phyloP scores from a whole-genome alignment of 1,139 yeast genomes.

The Tardiomyces depauwii region DNA sequence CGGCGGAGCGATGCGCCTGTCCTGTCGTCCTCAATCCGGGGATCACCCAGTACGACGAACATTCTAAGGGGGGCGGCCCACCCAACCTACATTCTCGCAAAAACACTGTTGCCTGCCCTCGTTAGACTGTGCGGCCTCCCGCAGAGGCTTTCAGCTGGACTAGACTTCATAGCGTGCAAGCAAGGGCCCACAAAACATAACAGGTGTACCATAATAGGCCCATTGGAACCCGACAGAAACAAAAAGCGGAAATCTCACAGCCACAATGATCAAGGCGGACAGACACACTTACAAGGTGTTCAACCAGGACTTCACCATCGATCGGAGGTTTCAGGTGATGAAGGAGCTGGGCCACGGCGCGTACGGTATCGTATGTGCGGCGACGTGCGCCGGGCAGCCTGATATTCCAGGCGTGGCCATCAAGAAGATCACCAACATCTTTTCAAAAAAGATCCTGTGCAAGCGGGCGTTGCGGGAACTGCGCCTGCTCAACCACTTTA shows the following conservation, averaged over 20 bases:
- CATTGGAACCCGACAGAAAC: no score
- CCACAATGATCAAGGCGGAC: neutral
- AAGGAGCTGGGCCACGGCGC: slow-evolving; percentile 97
- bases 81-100: no score
- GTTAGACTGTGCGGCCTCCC: no score
- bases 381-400: slow-evolving; percentile 58
- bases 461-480: slow-evolving; percentile 84
- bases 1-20: no score
- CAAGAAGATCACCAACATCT: slow-evolving; percentile 86
- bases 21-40: no score
- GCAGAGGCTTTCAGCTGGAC: no score
- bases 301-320: slow-evolving; percentile 84
- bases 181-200: no score
- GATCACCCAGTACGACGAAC: no score
- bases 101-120: no score
- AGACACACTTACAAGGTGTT: slow-evolving; percentile 49
- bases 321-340: slow-evolving; percentile 70
- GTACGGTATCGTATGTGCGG: slow-evolving; percentile 92
- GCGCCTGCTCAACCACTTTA: slow-evolving; percentile 76
- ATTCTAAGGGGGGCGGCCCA: no score
- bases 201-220: no score
- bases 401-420: slow-evolving; percentile 70
- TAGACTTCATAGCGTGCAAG: no score
- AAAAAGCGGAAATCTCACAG: neutral
- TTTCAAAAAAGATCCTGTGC: slow-evolving; percentile 77